Evolutionary conservation across 176 grass and related monocot species (phyloP).

Genomic region (Cocos nucifera): DNA sequence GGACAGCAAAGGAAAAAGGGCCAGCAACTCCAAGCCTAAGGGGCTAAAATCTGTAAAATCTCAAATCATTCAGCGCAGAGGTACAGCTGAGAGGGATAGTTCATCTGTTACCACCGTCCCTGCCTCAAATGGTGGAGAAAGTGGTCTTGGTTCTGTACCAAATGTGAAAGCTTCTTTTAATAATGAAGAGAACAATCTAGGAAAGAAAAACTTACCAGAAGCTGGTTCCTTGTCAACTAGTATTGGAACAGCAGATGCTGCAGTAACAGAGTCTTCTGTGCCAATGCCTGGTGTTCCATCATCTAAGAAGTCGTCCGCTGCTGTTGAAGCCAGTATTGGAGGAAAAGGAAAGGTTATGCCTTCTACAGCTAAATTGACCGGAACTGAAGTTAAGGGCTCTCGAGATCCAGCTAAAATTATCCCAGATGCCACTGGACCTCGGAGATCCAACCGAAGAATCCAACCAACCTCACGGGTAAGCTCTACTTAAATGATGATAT

Average conservation of each 20-base stretch:
- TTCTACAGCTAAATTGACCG: background rate
- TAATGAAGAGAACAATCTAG: slow-evolving; percentile 17
- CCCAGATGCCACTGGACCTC: slow-evolving; percentile 55
- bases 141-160: slow-evolving; percentile 22
- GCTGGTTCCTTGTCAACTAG: background rate
- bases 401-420: slow-evolving; percentile 34
- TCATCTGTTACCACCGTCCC: slow-evolving; percentile 9
- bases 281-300: slow-evolving; percentile 26
- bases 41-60: slow-evolving; percentile 47
- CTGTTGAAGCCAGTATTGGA: slow-evolving; percentile 10
- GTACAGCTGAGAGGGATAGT: slow-evolving; percentile 26
- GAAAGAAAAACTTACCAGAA: slow-evolving; percentile 27
- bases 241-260: slow-evolving; percentile 22
- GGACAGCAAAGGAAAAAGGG: slow-evolving; percentile 46
- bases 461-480: slow-evolving; percentile 92
- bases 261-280: slow-evolving; percentile 24
- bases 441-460: slow-evolving; percentile 84
- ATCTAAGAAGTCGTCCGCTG: slow-evolving; percentile 25
- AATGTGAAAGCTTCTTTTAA: slow-evolving; percentile 19
- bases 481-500: background rate
- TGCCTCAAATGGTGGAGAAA: slow-evolving; percentile 31
- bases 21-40: slow-evolving; percentile 40
- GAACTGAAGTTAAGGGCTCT: slow-evolving; percentile 17
- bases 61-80: slow-evolving; percentile 29
- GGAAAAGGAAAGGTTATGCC: slow-evolving; percentile 25